These are phyloP conservation scores for Phaeotremella skinneri DNA, from an alignment of 768 basidiomycete species.

Conservation along the genomic window DNA sequence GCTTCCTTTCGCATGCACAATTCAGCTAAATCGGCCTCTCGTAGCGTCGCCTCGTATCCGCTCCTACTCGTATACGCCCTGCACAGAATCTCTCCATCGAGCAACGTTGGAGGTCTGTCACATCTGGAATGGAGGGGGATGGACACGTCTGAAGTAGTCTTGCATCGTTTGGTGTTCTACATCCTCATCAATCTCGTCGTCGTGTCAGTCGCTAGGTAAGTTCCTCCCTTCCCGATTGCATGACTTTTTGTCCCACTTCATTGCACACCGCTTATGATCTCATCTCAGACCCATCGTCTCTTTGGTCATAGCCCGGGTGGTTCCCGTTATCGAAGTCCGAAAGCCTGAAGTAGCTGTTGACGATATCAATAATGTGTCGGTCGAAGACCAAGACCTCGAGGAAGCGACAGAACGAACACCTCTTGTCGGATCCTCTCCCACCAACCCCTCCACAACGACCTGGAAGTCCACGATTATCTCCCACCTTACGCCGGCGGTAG, in stretches of 20 bases:
- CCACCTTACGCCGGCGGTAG: slow-evolving; percentile 21
- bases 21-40: background rate
- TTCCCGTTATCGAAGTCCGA: background rate
- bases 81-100: slow-evolving; percentile 2
- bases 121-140: slow-evolving; percentile 45
- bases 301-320: slow-evolving; percentile 12
- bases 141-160: slow-evolving; percentile 28
- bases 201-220: slow-evolving; percentile 40
- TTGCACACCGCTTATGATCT: background rate
- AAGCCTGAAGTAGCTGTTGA: background rate
- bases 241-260: background rate
- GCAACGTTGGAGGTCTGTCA: slow-evolving; percentile 17
- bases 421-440: slow-evolving; percentile 20
- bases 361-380: slow-evolving; percentile 5
- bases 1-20: too few species aligned
- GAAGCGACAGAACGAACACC: slow-evolving; percentile 43
- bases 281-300: slow-evolving; percentile 9
- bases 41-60: slow-evolving; percentile 42
- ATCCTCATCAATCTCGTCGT: slow-evolving; percentile 43
- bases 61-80: slow-evolving; percentile 36
- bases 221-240: background rate
- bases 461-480: background rate
- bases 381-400: slow-evolving; percentile 14
- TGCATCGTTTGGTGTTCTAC: slow-evolving; percentile 31
- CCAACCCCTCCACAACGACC: background rate